Base-by-base conservation (phyloP, 352 stramenopile genomes). In the Elongisporangium undulatum region DNA sequence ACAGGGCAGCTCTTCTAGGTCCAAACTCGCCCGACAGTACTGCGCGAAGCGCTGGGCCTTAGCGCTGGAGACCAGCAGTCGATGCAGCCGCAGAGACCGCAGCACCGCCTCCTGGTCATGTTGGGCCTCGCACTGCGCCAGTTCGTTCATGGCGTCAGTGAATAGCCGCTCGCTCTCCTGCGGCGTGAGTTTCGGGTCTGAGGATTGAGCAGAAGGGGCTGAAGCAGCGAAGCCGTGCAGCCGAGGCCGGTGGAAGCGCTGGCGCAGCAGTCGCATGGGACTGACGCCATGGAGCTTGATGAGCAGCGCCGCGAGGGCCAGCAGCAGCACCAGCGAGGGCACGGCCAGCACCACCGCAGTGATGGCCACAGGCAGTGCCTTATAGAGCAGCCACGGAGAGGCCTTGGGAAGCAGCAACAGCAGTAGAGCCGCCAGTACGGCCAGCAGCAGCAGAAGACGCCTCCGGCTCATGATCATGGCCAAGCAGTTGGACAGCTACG, bases 31-130 rank as follows among this genome's bases (percentile, higher is more conserved):
- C 26, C 56, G 63, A 29, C 71, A 87, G 39, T 85, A 82, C 41
- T 82, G 65, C 10, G 79, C 82, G 63, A 90, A 90, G 64, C 90
- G 83, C 58, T 87, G 75, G 13, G 83, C 80, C 58, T 92, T 92
- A 59, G 85, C 72, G 58, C 79, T 77, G 26, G 81, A 85, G 52
- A 87, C 89, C 21, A 93, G 58, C 55, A 90, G 66, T 0, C 72
- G 73, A 23, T 78, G 72, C n/a, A 85, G 29, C 55, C 73, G 51
- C 29, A 89, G 79, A 24, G 79, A 68, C n/a, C 75, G 58, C 56
- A 92, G 67, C 51, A 90, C 76, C 17, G 77, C 79, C 50, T 90
- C 81, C 15, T 77, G 75, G 59, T 92, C 80, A 24, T 61, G 57
- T 2, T 61, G 55, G 15, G 73, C 71, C 45, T 65, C 45, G 53